Conservation (phyloP, 176 grass and related monocot genomes). For the Chloris gayana region DNA sequence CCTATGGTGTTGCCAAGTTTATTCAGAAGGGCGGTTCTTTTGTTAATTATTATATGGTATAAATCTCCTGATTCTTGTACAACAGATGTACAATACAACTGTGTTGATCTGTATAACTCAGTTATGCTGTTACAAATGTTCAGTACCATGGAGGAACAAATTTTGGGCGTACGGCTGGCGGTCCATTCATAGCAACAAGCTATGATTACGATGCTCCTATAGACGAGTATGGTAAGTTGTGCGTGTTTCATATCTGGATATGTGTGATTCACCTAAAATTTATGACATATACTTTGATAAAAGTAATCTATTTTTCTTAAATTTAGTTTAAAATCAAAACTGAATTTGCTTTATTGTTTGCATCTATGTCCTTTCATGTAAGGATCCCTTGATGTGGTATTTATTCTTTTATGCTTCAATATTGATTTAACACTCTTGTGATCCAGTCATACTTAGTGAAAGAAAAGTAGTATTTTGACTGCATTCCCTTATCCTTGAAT, state of each 20-base stretch:
- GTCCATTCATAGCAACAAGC: conserved; percentile 97
- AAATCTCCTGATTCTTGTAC: conserved; percentile 30
- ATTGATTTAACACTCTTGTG: background rate
- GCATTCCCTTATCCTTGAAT: background rate
- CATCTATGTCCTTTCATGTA: conserved; percentile 4
- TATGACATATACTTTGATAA: background rate
- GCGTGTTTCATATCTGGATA: background rate
- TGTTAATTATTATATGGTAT: conserved; percentile 99
- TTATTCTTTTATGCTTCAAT: background rate
- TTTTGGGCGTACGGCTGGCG: conserved; percentile 89
- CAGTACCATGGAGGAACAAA: conserved; percentile 99
- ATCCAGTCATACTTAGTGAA: conserved; percentile 6
- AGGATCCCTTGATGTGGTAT: background rate
- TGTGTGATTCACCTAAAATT: background rate
- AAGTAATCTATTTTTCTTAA: conserved; percentile 11
- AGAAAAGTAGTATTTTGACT: background rate
- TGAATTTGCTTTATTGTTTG: background rate
- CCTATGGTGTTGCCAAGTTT: conserved; percentile 92
- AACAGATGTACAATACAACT: conserved; percentile 25
- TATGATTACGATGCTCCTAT: conserved; percentile 98
- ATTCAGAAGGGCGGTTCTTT: conserved; percentile 96
- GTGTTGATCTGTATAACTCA: conserved; percentile 2
- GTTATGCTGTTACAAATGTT: conserved; percentile 26
- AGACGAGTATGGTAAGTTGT: conserved; percentile 88
- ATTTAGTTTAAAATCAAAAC: background rate